Evolutionary conservation across 805 yeast genomes (phyloP), one percentile per base, ranked within the genome.

Genomic region (Scheffersomyces ergatensis): DNA sequence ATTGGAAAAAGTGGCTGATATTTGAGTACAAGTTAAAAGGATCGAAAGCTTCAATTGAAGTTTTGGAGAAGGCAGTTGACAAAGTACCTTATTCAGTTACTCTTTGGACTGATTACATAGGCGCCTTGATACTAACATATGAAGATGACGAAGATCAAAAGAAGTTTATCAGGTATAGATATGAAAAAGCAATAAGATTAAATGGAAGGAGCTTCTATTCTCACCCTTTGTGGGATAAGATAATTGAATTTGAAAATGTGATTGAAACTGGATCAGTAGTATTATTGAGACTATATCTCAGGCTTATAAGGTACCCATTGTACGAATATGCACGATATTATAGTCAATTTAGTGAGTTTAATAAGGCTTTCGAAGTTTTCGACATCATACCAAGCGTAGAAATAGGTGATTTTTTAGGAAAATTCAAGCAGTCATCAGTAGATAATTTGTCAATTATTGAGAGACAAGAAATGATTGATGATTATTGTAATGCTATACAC

Each of bases 301-400:
- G 65, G 43, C 61, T 82, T 34, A 59, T 80, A 30, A 55, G 56
- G 31, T 67, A 86, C 2, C 98, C 98, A 0, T 62, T 92, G 34
- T 92, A 92, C 60, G 95, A 89, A 53, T 90, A 89, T 58, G 83
- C 97, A 0, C 80, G 77, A 47, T 92, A 83, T 58, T 85, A 78
- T 53, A 80, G 68, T 65, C 55, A 70, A 53, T 61, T 79, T 54
- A 51, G 65, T 44, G 67, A 67, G 47, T 46, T 68, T 45, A 54
- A 57, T 45, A 63, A 67, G 37, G 54, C 60, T 23, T 63, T 64
- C 54, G 51, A 49, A 5, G 41, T 72, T 2, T 43, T 51, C 2
- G 60, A 62, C n/a, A 46, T 70, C 4, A 20, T 60, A 6, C 44
- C 43, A 2, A 30, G 33, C 2, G 13, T 26, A 35, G 48, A 45